Percentiles rank a stretch among this genome's conserved stretches.
phyloP scores from a whole-genome alignment of 768 basidiomycete species.

The Paxillus rubicundulus region DNA sequence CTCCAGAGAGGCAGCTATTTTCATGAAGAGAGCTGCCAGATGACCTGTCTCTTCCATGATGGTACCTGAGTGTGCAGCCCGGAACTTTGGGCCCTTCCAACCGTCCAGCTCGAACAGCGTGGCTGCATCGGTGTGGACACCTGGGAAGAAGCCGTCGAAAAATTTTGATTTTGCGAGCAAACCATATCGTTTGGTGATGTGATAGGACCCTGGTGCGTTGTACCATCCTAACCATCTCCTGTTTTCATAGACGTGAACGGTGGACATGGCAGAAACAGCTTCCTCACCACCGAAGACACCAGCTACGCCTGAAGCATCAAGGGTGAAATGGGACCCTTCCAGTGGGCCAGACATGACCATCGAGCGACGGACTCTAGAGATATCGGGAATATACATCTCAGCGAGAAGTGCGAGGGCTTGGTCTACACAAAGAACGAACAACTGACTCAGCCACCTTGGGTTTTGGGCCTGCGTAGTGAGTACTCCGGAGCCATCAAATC shows the following conservation, averaged over 20 bases:
- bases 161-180: constrained; percentile 32
- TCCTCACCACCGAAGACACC: constrained; percentile 40
- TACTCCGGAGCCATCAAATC: no score
- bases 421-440: constrained; percentile 4
- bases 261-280: constrained; percentile 38
- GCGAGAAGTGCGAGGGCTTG: neutral
- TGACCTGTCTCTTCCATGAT: constrained; percentile 31
- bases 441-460: neutral
- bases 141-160: constrained; percentile 35
- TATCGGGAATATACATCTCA: constrained; percentile 24
- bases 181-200: constrained; percentile 33
- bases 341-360: constrained; percentile 12
- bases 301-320: constrained; percentile 34
- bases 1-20: constrained; percentile 16
- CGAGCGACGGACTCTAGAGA: constrained; percentile 17
- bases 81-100: constrained; percentile 31
- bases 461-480: no score
- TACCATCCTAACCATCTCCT: constrained; percentile 39
- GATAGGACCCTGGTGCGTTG: constrained; percentile 37
- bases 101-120: constrained; percentile 32
- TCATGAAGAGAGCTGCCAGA: constrained; percentile 29
- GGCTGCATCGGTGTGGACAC: constrained; percentile 32
- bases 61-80: constrained; percentile 34
- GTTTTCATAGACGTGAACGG: constrained; percentile 34
- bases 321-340: constrained; percentile 21